Base-by-base conservation (phyloP, 192 early-diverging fungal genomes). In the Phycomyces blakesleeanus region DNA sequence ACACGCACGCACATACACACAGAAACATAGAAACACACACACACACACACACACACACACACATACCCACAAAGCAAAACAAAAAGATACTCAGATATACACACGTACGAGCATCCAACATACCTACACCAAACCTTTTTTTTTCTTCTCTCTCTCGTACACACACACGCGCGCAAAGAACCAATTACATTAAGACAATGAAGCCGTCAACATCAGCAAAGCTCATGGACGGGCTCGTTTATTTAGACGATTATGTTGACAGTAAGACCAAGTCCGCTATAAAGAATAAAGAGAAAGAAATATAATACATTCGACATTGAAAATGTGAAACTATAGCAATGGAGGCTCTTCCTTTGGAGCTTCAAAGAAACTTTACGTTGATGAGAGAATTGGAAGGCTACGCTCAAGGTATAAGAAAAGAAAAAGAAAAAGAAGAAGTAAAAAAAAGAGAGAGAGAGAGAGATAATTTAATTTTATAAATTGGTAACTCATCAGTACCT, bases 211-310 rank as follows among this genome's bases (percentile, higher is more conserved):
- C 73, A 24, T 53, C 62, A 24, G 42, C 66, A 14, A 76, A 75
- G 53, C 65, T 76, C 0, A 64, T 72, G 56, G 78, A 84, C 44
- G 74, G 76, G 22, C 57, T 85, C 22, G 76, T 85, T 24, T 88
- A 92, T 61, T 78, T 91, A 10, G 88, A 98, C 69, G 95, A 98
- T 62, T 98, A 98, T 68, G 75, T 98, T 12, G 95, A 98, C 77
- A 94, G 89, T 91, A 75, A 64, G 74, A 65, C 0, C 14, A 24
- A n/a, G n/a, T 49, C 59, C 71, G 69, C 64, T 22, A 67, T 25
- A 38, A 38, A 2, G 20, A 11, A 27, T 41, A 8, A 0, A 8
- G 20, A 15, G 16, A 55, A 16, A 34, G 16, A 9, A 14, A 12
- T 76, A 59, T 74, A 79, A 34, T 34, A 34, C 3, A 34, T 7